Base-by-base conservation (phyloP, 257 asterid genomes). In the Solanum microdontum region DNA sequence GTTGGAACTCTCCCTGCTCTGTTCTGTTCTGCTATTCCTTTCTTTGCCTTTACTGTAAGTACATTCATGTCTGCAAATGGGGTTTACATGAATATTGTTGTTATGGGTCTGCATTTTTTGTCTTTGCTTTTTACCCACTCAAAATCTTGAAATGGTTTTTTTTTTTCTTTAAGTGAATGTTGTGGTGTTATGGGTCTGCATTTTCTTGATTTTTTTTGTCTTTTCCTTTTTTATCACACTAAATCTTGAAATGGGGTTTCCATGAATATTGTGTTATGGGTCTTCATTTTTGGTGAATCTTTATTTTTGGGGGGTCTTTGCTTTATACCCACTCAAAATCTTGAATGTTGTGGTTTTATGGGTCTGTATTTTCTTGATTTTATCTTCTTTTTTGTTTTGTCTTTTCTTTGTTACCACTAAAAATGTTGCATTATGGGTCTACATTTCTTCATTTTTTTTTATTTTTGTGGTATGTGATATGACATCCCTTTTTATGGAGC, bases 41-140 rank as follows among this genome's bases (percentile, higher is more conserved):
- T 68, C 97, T 91, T 96, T 91, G 90, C 92, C 40, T 91, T 89
- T 89, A 90, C 89, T 89, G 98, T 94, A 92, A 92, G 98, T 91
- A 90, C 68, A 55, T 87, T 86, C 45, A 68, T 88, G 80, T 85
- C 28, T 58, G 23, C 82, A 89, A 51, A 10, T n/a, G 32, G 8
- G 72, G 32, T 10, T 64, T 64, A 5, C 17, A 64, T 64, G 72
- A 24, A 64, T 10, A 64, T 64, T 79, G 83, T 23, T 64, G 72
- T 2, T 64, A 64, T 4, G 7, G 7, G 72, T 64, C 17, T 64
- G 72, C 72, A 8, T 60, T 60, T 77, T 37, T 84, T 12, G 3
- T 89, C 88, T 30, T 24, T 64, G 7, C 24, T 39, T 40, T 40
- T 43, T 77, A 36, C 30, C 43, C 45, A 19, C 32, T 30, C 82